Evolutionary conservation across 2,329 filamentous ascomycete species (phyloP).

Genomic region (Alternaria sp.): DNA sequence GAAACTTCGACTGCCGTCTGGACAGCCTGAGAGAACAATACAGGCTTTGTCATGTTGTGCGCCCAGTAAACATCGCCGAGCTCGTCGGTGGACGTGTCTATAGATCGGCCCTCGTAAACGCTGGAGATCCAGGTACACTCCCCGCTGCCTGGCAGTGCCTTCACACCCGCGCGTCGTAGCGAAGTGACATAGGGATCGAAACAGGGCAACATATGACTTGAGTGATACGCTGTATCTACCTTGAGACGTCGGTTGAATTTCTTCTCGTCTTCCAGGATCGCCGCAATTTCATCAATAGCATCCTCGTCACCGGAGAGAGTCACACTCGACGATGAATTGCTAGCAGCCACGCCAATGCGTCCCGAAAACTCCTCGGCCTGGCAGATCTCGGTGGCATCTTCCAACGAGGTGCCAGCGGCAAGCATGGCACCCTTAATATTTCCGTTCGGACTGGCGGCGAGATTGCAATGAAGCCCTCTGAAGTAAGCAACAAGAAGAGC

Average conservation of each 20-base stretch:
- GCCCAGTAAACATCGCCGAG: slow-evolving; percentile 20
- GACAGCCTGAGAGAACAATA: slow-evolving; percentile 11
- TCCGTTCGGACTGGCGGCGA: neutral
- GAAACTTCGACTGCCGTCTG: neutral
- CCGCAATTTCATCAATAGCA: neutral
- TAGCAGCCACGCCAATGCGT: neutral
- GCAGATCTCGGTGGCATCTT: neutral
- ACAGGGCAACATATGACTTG: slow-evolving; percentile 21
- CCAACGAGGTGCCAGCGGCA: neutral
- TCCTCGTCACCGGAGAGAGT: slow-evolving; percentile 3
- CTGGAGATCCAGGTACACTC: slow-evolving; percentile 15
- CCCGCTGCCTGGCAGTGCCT: neutral
- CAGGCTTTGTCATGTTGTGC: slow-evolving; percentile 6
- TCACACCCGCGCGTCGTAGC: neutral
- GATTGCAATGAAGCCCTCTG: neutral
- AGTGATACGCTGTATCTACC: slow-evolving; percentile 58
- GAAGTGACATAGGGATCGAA: slow-evolving; percentile 6
- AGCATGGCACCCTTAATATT: slow-evolving; percentile 5
- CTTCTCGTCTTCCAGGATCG: neutral
- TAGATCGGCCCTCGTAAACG: neutral
- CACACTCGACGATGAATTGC: neutral
- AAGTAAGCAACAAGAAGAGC: slow-evolving; percentile 9
- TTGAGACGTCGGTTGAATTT: slow-evolving; percentile 25
- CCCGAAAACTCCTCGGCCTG: neutral
- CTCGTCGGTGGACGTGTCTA: slow-evolving; percentile 4